phyloP scores from a whole-genome alignment of 805 yeast species.

The Metschnikowia amazonensis region DNA sequence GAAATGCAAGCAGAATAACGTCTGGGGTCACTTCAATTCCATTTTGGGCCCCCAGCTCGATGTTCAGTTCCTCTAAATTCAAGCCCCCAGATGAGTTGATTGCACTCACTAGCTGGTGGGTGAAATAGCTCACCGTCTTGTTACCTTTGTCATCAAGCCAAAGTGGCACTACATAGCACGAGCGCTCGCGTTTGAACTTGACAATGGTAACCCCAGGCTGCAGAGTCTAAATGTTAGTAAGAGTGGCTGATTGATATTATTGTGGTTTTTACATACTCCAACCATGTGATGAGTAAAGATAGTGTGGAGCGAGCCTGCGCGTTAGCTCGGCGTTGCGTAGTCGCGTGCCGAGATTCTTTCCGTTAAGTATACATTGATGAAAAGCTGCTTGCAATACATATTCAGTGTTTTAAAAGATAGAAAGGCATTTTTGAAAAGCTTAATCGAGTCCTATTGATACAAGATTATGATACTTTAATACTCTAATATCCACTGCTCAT shows the following conservation, averaged over 20 bases:
- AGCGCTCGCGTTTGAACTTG: slow-evolving; percentile 32
- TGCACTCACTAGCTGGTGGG: slow-evolving; percentile 29
- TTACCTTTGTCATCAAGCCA: slow-evolving; percentile 18
- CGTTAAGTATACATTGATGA: too few relatives aligned
- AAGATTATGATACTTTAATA: too few relatives aligned
- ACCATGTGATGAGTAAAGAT: not conserved
- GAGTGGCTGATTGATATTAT: not conserved
- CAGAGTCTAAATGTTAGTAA: slow-evolving; percentile 16
- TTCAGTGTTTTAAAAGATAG: too few relatives aligned
- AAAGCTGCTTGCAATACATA: too few relatives aligned
- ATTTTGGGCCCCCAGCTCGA: slow-evolving; percentile 11
- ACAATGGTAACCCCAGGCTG: slow-evolving; percentile 28
- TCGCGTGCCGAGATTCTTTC: too few relatives aligned
- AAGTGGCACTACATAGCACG: slow-evolving; percentile 31
- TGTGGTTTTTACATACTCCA: not conserved
- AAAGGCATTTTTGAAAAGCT: too few relatives aligned
- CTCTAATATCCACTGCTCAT: too few relatives aligned
- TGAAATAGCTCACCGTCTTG: slow-evolving; percentile 20
- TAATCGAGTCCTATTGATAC: too few relatives aligned
- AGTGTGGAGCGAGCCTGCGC: not conserved
- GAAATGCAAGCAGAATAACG: slow-evolving; percentile 39
- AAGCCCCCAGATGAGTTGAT: slow-evolving; percentile 51
- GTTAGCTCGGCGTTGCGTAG: not conserved
- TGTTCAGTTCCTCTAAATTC: slow-evolving; percentile 19
- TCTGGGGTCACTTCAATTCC: slow-evolving; percentile 14